Base-by-base conservation (phyloP, 2,329 filamentous ascomycete genomes). In the Diplodia seriata region DNA sequence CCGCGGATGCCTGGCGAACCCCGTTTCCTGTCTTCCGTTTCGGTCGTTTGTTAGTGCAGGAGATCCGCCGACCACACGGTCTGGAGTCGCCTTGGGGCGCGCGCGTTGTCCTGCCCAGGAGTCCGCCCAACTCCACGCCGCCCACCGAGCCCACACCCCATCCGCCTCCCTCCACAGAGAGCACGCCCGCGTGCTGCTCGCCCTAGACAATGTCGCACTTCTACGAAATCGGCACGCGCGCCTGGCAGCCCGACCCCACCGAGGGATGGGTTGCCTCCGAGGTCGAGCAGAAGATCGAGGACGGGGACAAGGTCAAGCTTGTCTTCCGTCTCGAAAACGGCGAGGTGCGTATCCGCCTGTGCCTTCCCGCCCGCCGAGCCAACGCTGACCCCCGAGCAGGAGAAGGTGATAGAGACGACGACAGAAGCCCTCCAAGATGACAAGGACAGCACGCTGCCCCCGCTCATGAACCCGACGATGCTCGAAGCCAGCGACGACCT, bases 211-310 rank as follows among this genome's bases (percentile, higher is more conserved):
- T 78, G 81, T 97, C 97, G 94, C 91, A 96, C 82, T 92, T 88
- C 79, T 98, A 96, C 84, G 94, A 98, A 86, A 89, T 97, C 78
- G 95, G 94, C 78, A 98, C 94, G 76, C 90, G 93, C 87, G 95
- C 94, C 79, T 99, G 95, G 95, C 95, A 98, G 87, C 94, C 95
- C 75, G 95, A 99, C 85, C 84, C 88, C 79, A 92, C 92, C 70
- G 94, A 99, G 82, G 95, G 95, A 83, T 99, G 95, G 94, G 89
- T 99, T 80, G 91, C 94, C 78, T 97, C 95, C 56, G 94, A 98
- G 85, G 91, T 99, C 74, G 86, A 91, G 79, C 90, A 91, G 81
- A 97, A 95, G 85, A 86, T 87, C 68, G 84, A 92, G 72, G 86
- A 95, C 77, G 95, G 93, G 70, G 87, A 93, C 77, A 97, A 97